phyloP scores from a whole-genome alignment of 768 basidiomycete species.

The Tylopilus sp. region DNA sequence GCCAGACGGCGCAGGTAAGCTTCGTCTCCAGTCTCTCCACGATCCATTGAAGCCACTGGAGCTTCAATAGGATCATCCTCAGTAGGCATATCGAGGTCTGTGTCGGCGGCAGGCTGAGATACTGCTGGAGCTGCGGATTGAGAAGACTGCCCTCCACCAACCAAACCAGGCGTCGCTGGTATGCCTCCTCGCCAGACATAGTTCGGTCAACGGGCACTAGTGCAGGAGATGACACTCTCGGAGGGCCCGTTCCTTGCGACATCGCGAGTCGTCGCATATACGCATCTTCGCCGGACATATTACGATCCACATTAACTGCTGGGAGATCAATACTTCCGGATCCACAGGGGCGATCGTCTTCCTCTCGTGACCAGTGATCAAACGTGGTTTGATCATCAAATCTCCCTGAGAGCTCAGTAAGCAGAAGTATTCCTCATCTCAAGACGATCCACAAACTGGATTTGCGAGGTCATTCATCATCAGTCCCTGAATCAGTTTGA shows the following conservation, averaged over 20 bases:
- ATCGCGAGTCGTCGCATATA: conserved; percentile 76
- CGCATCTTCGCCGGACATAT: conserved; percentile 74
- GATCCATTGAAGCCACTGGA: conserved; percentile 1
- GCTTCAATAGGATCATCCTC: conserved; percentile 4
- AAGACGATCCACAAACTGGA: conserved; percentile 44
- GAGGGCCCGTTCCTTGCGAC: conserved; percentile 38
- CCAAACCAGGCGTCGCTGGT: conserved; percentile 72
- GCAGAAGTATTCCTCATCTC: not conserved
- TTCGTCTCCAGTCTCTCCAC: conserved; percentile 58
- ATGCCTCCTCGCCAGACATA: conserved; percentile 77
- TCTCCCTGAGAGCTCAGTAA: conserved; percentile 32
- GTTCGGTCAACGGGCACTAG: conserved; percentile 40
- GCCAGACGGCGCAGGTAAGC: conserved; percentile 62
- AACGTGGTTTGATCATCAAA: conserved; percentile 39
- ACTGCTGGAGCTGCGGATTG: conserved; percentile 21
- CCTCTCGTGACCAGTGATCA: conserved; percentile 54
- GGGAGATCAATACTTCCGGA: conserved; percentile 21
- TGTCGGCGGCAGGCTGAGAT: conserved; percentile 17
- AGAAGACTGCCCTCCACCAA: conserved; percentile 29
- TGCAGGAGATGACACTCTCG: conserved; percentile 26
- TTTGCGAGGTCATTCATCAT: conserved; percentile 64
- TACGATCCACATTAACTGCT: conserved; percentile 40
- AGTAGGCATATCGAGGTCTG: conserved; percentile 17
- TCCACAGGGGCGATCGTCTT: conserved; percentile 40
- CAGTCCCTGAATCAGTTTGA: conserved; percentile 69